A percentile compares a stretch with the other conserved stretches of the same genome.
phyloP scores from a whole-genome alignment of 2,329 filamentous ascomycete genomes.

The Truncatella angustata region DNA sequence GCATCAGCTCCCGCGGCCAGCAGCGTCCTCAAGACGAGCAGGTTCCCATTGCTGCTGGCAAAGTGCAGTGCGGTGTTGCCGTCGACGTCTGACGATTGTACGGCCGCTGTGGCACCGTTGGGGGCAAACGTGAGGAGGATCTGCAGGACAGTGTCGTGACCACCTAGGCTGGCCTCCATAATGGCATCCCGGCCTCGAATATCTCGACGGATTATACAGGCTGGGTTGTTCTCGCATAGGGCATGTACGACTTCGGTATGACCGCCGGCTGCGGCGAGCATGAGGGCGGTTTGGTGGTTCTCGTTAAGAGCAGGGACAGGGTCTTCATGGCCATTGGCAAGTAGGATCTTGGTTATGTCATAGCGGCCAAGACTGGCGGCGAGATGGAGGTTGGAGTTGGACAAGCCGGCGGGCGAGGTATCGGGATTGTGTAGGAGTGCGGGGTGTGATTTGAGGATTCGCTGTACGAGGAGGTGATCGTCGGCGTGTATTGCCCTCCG shows the following conservation, averaged over 20 bases:
- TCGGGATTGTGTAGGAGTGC: slow-evolving; percentile 76
- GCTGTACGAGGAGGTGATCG: slow-evolving; percentile 68
- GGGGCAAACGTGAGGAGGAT: slow-evolving; percentile 62
- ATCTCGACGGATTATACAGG: slow-evolving; percentile 64
- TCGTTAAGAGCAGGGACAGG: slow-evolving; percentile 74
- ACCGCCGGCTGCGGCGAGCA: slow-evolving; percentile 69
- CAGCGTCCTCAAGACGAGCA: slow-evolving; percentile 74
- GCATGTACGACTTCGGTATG: slow-evolving; percentile 73
- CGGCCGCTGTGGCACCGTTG: slow-evolving; percentile 49
- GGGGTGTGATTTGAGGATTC: slow-evolving; percentile 74
- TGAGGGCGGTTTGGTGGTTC: slow-evolving; percentile 75
- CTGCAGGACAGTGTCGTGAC: slow-evolving; percentile 64
- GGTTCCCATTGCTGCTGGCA: slow-evolving; percentile 76
- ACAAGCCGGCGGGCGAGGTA: slow-evolving; percentile 61
- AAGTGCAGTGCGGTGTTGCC: slow-evolving; percentile 90
- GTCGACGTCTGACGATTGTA: slow-evolving; percentile 60
- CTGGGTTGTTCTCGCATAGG: slow-evolving; percentile 63
- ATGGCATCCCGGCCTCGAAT: slow-evolving; percentile 69
- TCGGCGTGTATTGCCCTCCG: slow-evolving; percentile 78
- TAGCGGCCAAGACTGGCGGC: slow-evolving; percentile 71
- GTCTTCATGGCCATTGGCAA: slow-evolving; percentile 74
- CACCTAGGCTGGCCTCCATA: slow-evolving; percentile 60
- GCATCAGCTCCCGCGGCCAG: slow-evolving; percentile 77
- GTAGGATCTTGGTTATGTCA: slow-evolving; percentile 66
- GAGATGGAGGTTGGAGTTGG: slow-evolving; percentile 82